Evolutionary conservation across 176 grass and related monocot genomes (phyloP).

Genomic region (Sorghum bicolor): Sorghum_bicolor_NCBIv3 NC_012873.2:64995501-64996000

Average conservation of each 20-base stretch:
- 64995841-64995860: slow-evolving; percentile 13
- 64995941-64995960: slow-evolving; percentile 9
- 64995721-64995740: slow-evolving; percentile 23
- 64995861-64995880: not conserved
- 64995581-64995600: not conserved
- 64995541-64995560: slow-evolving; percentile 29
- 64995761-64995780: slow-evolving; percentile 27
- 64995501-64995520: not conserved
- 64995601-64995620: not conserved
- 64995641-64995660: slow-evolving; percentile 9
- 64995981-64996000: not conserved
- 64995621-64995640: slow-evolving; percentile 2
- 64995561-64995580: not conserved
- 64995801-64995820: not conserved
- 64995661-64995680: slow-evolving; percentile 5
- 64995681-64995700: slow-evolving; percentile 2
- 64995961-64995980: not conserved
- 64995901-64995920: not conserved
- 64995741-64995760: slow-evolving; percentile 46
- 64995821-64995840: not conserved
- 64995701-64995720: not conserved
- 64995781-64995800: not conserved
- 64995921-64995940: not conserved
- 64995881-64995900: slow-evolving; percentile 12
- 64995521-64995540: slow-evolving; percentile 19